Base-by-base conservation (phyloP, 2,329 filamentous ascomycete species). In the Gnomoniopsis smithogilvyi region DNA sequence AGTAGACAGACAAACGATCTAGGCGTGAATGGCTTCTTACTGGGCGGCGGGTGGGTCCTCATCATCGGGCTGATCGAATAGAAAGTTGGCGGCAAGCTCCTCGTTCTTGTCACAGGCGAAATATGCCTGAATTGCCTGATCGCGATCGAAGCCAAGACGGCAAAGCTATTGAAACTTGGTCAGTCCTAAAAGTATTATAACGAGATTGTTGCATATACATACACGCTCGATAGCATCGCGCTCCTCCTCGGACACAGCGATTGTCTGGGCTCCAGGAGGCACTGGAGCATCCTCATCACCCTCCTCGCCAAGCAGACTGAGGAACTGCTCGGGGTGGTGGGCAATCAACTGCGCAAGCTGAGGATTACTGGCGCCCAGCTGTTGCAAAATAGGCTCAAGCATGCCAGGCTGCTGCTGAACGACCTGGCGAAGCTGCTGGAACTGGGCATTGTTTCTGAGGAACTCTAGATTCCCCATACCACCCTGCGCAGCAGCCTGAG, bases 51-150 rank as follows among this genome's bases (percentile, higher is more conserved):
- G 70, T 34, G 79, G 76, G 59, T 89, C 87, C 38, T 91, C 88
- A 51, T 97, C 93, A 62, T 96, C 92, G 11, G 93, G 93, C 77
- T 98, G 92, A 68, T 99, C 95, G 71, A 99, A 99, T 61, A 99
- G 81, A 76, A 97, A 98, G 77, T 99, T 99, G 64, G 95, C 95
- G 0, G 95, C 95, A 54, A 99, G 82, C 76, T 99, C 95, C 77
- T 99, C 95, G 74, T 99, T 98, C 84, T 98, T 99, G 76, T 99
- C 95, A 75, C 95, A 99, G 36, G 95, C 95, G 72, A 99, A 99
- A 78, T 98, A 99, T 26, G 95, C 95, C 77, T 99, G 94, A 66
- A 98, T 96, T 54, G 95, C 95, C 67, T 92, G 86, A 67, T 98
- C 92, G 61, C 93, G 88, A 68, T 94, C 87, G 73, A 99, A 99